phyloP scores from a whole-genome alignment of 225 moss, liverwort and hornwort genomes.

The Straminergon stramineum region DNA sequence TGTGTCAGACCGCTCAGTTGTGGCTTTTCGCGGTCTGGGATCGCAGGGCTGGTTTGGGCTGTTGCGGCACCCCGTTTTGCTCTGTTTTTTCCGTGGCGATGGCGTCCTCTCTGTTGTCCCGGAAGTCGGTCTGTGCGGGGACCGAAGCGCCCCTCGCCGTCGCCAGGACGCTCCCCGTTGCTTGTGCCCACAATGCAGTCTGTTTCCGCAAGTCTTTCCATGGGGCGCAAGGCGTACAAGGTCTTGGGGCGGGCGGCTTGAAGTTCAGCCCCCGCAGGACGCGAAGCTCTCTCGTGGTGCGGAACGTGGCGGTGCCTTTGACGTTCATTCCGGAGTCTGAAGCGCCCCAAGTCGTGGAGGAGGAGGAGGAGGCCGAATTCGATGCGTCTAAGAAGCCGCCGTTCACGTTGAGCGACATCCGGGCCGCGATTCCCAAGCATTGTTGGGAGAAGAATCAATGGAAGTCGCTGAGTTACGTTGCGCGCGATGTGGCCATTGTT shows the following conservation, averaged over 20 bases:
- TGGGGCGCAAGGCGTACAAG: neutral
- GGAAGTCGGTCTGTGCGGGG: conserved; percentile 1
- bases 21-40: neutral
- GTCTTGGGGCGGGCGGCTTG: neutral
- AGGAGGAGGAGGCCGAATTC: conserved; percentile 16
- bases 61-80: neutral
- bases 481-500: conserved; percentile 72
- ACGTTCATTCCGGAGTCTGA: conserved; percentile 51
- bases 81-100: neutral
- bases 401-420: conserved; percentile 73
- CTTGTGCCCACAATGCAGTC: conserved; percentile 2
- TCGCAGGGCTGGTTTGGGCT: neutral
- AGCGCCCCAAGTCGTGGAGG: conserved; percentile 3
- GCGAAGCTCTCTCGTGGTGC: conserved; percentile 16
- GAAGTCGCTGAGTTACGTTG: conserved; percentile 77
- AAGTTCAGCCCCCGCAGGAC: neutral
- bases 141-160: neutral
- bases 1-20: neutral
- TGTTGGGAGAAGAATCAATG: conserved; percentile 83
- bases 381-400: conserved; percentile 55
- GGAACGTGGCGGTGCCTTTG: conserved; percentile 57
- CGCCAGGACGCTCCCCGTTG: neutral
- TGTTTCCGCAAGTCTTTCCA: neutral
- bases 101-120: conserved; percentile 38
- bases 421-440: conserved; percentile 90